phyloP scores from a whole-genome alignment of 176 grass and related monocot genomes.

The Guadua angustifolia region DNA sequence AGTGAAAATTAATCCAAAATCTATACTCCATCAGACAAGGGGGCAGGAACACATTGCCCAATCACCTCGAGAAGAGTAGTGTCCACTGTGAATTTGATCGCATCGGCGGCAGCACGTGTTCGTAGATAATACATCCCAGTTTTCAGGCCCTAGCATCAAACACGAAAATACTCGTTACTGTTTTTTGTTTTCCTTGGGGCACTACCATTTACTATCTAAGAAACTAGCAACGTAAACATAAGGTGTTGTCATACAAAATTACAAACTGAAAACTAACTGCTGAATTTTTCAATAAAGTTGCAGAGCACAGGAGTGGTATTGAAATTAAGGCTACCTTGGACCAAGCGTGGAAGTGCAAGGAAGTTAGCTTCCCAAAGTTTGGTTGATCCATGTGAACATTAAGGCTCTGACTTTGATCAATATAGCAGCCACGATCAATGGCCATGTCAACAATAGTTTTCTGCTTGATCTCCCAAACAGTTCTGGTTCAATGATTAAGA shows the following conservation, averaged over 20 bases:
- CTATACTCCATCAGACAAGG: not conserved
- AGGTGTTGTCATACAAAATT: not conserved
- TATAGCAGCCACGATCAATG: constrained; percentile 76
- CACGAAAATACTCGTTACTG: not conserved
- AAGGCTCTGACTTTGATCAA: constrained; percentile 83
- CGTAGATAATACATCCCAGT: constrained; percentile 88
- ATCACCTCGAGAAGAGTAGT: constrained; percentile 63
- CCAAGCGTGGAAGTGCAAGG: constrained; percentile 81
- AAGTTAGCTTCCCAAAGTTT: constrained; percentile 78
- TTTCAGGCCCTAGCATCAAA: constrained; percentile 66
- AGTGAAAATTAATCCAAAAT: not conserved
- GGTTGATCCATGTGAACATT: constrained; percentile 87
- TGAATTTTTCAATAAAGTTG: not conserved
- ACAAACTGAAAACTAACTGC: not conserved
- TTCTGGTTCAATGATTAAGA: constrained; percentile 50
- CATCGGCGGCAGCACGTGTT: constrained; percentile 76
- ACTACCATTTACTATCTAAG: not conserved
- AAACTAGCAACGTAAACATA: not conserved
- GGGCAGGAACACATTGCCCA: not conserved
- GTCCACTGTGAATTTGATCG: constrained; percentile 83
- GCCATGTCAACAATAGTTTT: constrained; percentile 85
- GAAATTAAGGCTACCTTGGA: constrained; percentile 56
- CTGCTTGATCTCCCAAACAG: constrained; percentile 90
- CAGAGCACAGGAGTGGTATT: not conserved
- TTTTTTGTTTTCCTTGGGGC: not conserved